Conservation (phyloP, 495 filamentous ascomycete genomes). For the Penicillium cosmopolitanum region DNA sequence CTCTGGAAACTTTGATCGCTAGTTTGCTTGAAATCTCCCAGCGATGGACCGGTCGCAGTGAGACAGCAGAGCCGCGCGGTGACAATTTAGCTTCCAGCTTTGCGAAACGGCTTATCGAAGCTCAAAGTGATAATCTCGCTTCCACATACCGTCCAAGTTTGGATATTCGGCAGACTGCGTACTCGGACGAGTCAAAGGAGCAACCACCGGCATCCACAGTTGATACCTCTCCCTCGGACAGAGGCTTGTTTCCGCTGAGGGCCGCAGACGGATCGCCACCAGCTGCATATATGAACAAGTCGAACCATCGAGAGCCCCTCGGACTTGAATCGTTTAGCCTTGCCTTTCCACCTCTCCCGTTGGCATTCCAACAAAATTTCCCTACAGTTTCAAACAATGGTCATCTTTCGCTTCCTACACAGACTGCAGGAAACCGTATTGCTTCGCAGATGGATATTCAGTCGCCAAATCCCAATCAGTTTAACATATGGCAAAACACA, state of each 20-base stretch:
- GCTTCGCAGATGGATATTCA: neutral
- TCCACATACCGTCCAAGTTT: conserved; percentile 19
- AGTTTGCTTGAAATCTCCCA: conserved; percentile 27
- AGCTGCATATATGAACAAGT: conserved; percentile 8
- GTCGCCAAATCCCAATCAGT: conserved; percentile 2
- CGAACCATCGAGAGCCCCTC: conserved; percentile 16
- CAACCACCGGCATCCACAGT: conserved; percentile 1
- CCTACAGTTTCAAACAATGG: conserved; percentile 8
- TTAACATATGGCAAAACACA: conserved; percentile 10
- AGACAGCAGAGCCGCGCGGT: conserved; percentile 2
- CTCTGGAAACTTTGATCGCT: conserved; percentile 3
- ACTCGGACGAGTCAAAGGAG: conserved; percentile 32
- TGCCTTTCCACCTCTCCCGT: conserved; percentile 40
- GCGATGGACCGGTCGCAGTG: conserved; percentile 26
- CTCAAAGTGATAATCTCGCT: conserved; percentile 25
- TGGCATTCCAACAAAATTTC: conserved; percentile 35
- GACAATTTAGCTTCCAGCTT: conserved; percentile 41
- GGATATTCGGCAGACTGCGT: conserved; percentile 41
- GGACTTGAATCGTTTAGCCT: conserved; percentile 30
- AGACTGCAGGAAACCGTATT: neutral
- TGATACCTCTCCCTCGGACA: neutral
- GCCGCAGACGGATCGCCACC: neutral
- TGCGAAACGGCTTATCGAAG: conserved; percentile 33
- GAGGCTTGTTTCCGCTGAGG: neutral
- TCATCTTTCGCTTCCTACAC: conserved; percentile 6